Percentiles rank a stretch among this genome's conserved stretches.
phyloP scores from a whole-genome alignment of 306 rosid genomes.

The Sindora glabra region DNA sequence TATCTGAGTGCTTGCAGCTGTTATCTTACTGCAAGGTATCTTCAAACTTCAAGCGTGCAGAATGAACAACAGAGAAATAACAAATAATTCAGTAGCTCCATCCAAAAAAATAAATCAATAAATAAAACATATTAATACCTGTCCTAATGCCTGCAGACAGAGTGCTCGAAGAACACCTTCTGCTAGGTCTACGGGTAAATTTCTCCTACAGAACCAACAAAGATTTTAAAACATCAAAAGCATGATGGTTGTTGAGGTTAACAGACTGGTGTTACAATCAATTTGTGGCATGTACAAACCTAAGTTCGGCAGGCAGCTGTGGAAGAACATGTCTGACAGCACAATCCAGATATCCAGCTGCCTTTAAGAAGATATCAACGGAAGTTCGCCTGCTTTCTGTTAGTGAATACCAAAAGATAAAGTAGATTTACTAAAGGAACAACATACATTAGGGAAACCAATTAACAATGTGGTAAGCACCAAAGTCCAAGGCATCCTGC shows the following conservation, averaged over 20 bases:
- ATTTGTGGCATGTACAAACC: constrained; percentile 36
- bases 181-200: constrained; percentile 84
- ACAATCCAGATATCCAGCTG: constrained; percentile 93
- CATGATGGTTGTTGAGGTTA: not conserved
- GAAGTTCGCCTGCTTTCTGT: constrained; percentile 87
- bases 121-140: constrained; percentile 49
- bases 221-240: constrained; percentile 12
- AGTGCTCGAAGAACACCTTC: constrained; percentile 97
- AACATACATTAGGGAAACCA: not conserved
- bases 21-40: not conserved
- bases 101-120: too few relatives aligned
- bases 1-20: not conserved
- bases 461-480: not conserved
- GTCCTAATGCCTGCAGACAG: constrained; percentile 87
- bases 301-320: constrained; percentile 70
- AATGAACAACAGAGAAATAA: not conserved
- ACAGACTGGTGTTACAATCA: not conserved
- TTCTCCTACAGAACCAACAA: constrained; percentile 50
- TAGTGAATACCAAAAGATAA: constrained; percentile 15
- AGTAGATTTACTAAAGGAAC: not conserved
- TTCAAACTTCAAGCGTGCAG: not conserved
- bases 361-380: constrained; percentile 78
- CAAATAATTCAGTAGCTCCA: not conserved
- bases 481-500: not conserved
- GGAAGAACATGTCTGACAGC: constrained; percentile 92